These are phyloP conservation scores for Fusarium brevicatenulatum DNA, from an alignment of 2,329 filamentous ascomycete species.

Conservation along the genomic window DNA sequence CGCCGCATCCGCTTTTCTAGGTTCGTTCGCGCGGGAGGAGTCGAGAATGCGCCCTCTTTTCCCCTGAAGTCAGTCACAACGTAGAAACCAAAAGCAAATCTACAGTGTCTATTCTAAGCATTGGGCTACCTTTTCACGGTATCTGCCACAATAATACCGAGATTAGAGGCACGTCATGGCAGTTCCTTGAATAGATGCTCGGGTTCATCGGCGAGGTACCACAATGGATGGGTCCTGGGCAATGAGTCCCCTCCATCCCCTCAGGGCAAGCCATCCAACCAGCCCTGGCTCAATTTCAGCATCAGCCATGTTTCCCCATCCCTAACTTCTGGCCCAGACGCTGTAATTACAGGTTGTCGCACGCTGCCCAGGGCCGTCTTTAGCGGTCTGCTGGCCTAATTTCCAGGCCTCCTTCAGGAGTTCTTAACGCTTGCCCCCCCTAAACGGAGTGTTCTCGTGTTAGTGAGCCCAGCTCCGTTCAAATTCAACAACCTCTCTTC, in stretches of 20 bases:
- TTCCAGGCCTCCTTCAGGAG: constrained; percentile 17
- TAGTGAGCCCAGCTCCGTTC: constrained; percentile 47
- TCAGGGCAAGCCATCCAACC: constrained; percentile 36
- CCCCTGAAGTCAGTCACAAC: constrained; percentile 25
- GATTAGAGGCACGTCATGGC: constrained; percentile 18
- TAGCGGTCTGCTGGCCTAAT: constrained; percentile 11
- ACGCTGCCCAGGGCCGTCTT: neutral
- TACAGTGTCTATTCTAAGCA: neutral
- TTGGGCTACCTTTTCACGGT: neutral
- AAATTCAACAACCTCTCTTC: constrained; percentile 53
- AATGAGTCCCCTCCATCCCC: constrained; percentile 20
- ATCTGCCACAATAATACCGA: constrained; percentile 11
- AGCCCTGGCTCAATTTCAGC: constrained; percentile 37
- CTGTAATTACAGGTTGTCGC: constrained; percentile 21
- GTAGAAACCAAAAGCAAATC: neutral
- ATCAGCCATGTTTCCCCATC: constrained; percentile 11
- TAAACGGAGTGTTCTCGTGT: constrained; percentile 33
- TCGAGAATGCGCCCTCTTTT: constrained; percentile 34
- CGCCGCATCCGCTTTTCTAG: constrained; percentile 39
- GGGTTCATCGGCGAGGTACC: constrained; percentile 28
- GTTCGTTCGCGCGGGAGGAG: constrained; percentile 26
- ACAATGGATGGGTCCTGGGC: constrained; percentile 30
- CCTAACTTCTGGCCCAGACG: neutral
- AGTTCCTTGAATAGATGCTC: constrained; percentile 22
- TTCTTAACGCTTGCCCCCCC: constrained; percentile 17